phyloP scores from a whole-genome alignment of 805 yeast genomes.

The Yarrowia porcina region DNA sequence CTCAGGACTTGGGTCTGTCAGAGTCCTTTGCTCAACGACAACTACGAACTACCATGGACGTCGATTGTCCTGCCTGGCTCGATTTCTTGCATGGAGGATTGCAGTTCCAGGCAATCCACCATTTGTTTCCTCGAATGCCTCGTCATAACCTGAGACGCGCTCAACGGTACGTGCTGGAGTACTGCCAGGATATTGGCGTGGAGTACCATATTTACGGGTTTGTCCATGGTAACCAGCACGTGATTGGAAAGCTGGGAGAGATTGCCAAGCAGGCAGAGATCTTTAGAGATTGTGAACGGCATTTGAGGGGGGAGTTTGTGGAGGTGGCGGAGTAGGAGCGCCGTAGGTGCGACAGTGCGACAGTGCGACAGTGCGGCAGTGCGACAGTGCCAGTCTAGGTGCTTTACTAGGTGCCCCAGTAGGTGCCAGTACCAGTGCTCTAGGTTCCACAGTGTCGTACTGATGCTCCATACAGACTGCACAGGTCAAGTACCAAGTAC shows the following conservation, averaged over 20 bases:
- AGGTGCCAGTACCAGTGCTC: too few relatives aligned
- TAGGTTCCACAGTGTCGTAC: too few relatives aligned
- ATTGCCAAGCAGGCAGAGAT: constrained; percentile 77
- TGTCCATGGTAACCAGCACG: constrained; percentile 68
- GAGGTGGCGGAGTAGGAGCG: not conserved
- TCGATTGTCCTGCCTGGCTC: constrained; percentile 88
- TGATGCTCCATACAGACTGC: too few relatives aligned
- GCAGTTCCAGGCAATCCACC: constrained; percentile 89
- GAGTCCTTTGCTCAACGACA: constrained; percentile 80
- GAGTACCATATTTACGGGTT: constrained; percentile 83
- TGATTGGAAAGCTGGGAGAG: constrained; percentile 65
- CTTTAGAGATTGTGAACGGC: constrained; percentile 66
- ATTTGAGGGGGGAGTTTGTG: constrained; percentile 49
- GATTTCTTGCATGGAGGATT: constrained; percentile 90
- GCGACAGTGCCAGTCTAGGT: too few relatives aligned
- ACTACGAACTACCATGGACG: constrained; percentile 90
- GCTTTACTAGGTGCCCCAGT: too few relatives aligned
- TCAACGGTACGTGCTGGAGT: constrained; percentile 67
- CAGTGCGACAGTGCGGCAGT: too few relatives aligned
- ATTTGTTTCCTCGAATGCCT: constrained; percentile 83
- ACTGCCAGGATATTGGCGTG: constrained; percentile 73
- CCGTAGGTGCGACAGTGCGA: too few relatives aligned
- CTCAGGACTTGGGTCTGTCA: constrained; percentile 75
- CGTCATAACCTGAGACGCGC: constrained; percentile 78
- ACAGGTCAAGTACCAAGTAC: too few relatives aligned